Conservation (phyloP, 768 basidiomycete genomes). For the Lyophyllum semitale region DNA sequence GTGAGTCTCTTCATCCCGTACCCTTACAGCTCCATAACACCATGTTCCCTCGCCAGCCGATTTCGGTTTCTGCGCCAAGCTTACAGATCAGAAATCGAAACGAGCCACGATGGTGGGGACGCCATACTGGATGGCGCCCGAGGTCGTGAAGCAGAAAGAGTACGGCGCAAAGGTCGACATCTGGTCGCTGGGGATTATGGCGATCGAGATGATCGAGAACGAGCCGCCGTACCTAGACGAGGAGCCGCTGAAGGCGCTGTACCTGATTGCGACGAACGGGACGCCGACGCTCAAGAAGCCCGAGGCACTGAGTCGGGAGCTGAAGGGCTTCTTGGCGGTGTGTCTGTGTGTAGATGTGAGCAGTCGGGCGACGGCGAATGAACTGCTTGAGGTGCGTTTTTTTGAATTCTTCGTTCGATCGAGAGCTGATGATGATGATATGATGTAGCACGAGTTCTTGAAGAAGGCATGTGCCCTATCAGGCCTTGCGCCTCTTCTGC, state of each 20-base stretch:
- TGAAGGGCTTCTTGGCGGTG: conserved; percentile 97
- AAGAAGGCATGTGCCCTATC: conserved; percentile 82
- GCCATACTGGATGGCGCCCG: conserved; percentile 99
- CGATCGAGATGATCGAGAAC: conserved; percentile 98
- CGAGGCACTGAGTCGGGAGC: conserved; percentile 85
- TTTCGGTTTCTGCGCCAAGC: conserved; percentile 95
- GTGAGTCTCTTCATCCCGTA: conserved; percentile 51
- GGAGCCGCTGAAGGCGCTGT: conserved; percentile 91
- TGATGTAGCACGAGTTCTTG: conserved; percentile 87
- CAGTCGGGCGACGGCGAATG: conserved; percentile 87
- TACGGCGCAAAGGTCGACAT: conserved; percentile 97
- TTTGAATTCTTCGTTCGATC: conserved; percentile 1
- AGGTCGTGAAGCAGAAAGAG: conserved; percentile 96
- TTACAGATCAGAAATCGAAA: conserved; percentile 95
- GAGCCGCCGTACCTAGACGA: conserved; percentile 96
- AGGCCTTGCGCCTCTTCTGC: conserved; percentile 82
- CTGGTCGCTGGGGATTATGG: conserved; percentile 98
- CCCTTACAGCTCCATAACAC: conserved; percentile 1
- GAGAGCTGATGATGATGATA: conserved; percentile 8
- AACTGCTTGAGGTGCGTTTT: conserved; percentile 74
- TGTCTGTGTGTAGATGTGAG: conserved; percentile 96
- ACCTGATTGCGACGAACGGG: conserved; percentile 96
- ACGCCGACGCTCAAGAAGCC: conserved; percentile 98
- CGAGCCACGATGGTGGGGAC: conserved; percentile 99
- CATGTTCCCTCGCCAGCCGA: conserved; percentile 60